Percentiles rank a stretch among this genome's conserved stretches.
These are phyloP conservation scores for Cyclotella baltica DNA, from an alignment of 108 stramenopile genomes.

Conservation along the genomic window DNA sequence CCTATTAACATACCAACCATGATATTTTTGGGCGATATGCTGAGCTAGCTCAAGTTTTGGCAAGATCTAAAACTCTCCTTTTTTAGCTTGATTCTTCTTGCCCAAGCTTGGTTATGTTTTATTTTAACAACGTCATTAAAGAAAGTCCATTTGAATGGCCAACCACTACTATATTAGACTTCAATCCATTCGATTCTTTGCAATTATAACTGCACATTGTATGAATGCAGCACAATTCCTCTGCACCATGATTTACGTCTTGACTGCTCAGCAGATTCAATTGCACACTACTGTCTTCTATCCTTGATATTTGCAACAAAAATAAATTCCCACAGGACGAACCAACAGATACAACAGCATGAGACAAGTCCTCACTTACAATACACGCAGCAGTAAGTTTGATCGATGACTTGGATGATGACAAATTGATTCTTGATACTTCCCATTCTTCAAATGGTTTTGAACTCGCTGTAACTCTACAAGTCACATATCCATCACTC, in stretches of 20 bases:
- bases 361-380: background rate
- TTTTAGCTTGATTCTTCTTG: no score
- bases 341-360: conserved; percentile 11
- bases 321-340: conserved; percentile 13
- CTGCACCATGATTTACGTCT: background rate
- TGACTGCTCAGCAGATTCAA: background rate
- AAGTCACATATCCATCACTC: conserved; percentile 47
- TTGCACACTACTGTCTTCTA: background rate
- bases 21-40: no score
- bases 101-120: no score
- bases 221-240: background rate
- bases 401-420: background rate
- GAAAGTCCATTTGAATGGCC: conserved; percentile 13
- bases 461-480: conserved; percentile 4
- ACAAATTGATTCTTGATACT: background rate
- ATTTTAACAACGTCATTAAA: no score
- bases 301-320: background rate
- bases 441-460: conserved; percentile 18
- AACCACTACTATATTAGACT: background rate
- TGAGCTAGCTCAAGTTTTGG: no score
- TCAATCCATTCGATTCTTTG: background rate
- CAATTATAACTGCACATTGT: background rate
- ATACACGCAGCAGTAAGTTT: conserved; percentile 20
- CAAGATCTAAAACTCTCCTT: no score
- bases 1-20: no score